These are phyloP conservation scores for Termitomyces sp. DNA, from an alignment of 1,284 basidiomycete species.

Conservation along the genomic window DNA sequence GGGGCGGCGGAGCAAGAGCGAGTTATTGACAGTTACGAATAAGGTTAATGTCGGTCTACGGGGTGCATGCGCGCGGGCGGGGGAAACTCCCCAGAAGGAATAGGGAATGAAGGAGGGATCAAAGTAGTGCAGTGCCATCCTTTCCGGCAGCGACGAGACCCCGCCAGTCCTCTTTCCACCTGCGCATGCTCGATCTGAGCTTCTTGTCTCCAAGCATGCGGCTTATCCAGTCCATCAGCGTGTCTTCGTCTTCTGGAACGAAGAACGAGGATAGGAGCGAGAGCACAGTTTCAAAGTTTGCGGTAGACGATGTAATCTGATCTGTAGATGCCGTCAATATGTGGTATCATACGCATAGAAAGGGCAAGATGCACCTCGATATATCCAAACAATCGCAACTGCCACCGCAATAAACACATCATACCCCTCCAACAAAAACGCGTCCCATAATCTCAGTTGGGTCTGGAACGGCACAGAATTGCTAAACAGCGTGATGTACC, in stretches of 20 bases:
- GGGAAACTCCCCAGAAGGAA: neutral
- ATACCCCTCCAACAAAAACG: conserved; percentile 83
- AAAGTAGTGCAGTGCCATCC: conserved; percentile 63
- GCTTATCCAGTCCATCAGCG: conserved; percentile 75
- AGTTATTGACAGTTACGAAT: conserved; percentile 6
- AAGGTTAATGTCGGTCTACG: neutral
- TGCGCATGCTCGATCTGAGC: conserved; percentile 61
- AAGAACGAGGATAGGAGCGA: conserved; percentile 89
- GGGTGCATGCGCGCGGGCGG: neutral
- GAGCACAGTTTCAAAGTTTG: conserved; percentile 89
- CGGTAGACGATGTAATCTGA: conserved; percentile 66
- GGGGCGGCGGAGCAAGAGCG: neutral
- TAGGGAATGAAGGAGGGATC: conserved; percentile 18
- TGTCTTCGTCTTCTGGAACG: conserved; percentile 83
- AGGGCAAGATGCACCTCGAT: conserved; percentile 54
- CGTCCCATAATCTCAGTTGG: conserved; percentile 94
- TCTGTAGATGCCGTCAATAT: conserved; percentile 39
- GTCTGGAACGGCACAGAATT: conserved; percentile 96
- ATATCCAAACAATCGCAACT: conserved; percentile 86
- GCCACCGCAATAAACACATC: conserved; percentile 86
- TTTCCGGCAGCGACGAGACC: conserved; percentile 61
- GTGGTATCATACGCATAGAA: conserved; percentile 6
- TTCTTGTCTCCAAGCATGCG: conserved; percentile 68
- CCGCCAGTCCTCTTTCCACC: conserved; percentile 73
- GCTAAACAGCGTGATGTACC: conserved; percentile 97